phyloP scores from a whole-genome alignment of 2,329 filamentous ascomycete species.

The Annulohypoxylon truncatum region DNA sequence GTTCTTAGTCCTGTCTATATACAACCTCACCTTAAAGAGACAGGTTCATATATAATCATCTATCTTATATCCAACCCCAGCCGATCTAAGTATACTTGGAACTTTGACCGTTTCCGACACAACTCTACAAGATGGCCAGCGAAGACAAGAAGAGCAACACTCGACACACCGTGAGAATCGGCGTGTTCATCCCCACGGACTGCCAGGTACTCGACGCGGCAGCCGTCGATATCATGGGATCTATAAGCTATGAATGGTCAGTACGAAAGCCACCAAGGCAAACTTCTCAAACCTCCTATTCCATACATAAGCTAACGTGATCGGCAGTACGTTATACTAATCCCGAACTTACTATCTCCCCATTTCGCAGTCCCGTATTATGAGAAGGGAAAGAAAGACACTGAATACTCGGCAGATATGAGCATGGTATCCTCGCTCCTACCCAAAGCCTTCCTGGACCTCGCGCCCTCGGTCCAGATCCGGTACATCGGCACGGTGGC shows the following conservation, averaged over 20 bases:
- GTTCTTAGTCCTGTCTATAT: neutral
- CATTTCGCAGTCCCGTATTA: neutral
- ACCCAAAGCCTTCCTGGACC: conserved; percentile 53
- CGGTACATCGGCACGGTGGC: conserved; percentile 59
- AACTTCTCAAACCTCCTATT: neutral
- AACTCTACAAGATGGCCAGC: conserved; percentile 31
- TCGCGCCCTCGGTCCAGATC: conserved; percentile 58
- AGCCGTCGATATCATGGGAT: conserved; percentile 62
- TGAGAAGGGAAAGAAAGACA: neutral
- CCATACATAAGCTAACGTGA: conserved; percentile 8
- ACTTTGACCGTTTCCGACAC: conserved; percentile 1
- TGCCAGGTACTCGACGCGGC: conserved; percentile 64
- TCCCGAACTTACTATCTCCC: no score
- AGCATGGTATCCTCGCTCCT: conserved; percentile 46
- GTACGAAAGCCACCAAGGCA: neutral
- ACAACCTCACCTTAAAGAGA: neutral
- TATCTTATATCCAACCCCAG: neutral
- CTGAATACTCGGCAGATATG: conserved; percentile 44
- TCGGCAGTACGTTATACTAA: conserved; percentile 13
- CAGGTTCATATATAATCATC: neutral
- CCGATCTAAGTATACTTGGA: neutral
- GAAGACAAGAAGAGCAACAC: conserved; percentile 23
- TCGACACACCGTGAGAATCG: conserved; percentile 55
- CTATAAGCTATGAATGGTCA: conserved; percentile 55
- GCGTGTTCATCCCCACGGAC: conserved; percentile 61